Evolutionary conservation across 2,329 filamentous ascomycete species (phyloP).

Genomic region (Colletotrichum gigasporum): DNA sequence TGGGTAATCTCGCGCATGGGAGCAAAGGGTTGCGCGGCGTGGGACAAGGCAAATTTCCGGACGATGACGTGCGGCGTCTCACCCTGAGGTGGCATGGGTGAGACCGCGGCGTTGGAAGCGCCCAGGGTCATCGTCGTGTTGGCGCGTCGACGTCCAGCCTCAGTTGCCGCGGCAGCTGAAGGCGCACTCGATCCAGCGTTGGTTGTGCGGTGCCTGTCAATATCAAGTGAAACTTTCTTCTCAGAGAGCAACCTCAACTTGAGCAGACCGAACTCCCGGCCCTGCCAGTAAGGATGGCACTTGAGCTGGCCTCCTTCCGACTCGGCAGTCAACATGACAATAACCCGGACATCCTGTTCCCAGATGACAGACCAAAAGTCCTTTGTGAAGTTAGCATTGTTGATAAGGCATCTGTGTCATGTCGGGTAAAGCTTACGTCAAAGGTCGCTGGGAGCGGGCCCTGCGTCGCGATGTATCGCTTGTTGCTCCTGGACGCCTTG

Average conservation of each 20-base stretch:
- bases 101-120: conserved; percentile 36
- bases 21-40: conserved; percentile 80
- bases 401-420: not conserved
- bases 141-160: conserved; percentile 39
- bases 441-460: conserved; percentile 93
- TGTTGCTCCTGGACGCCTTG: conserved; percentile 82
- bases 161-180: conserved; percentile 25
- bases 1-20: conserved; percentile 94
- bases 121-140: conserved; percentile 43
- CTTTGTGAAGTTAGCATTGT: conserved; percentile 51
- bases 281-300: conserved; percentile 93
- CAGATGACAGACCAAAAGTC: conserved; percentile 99
- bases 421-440: conserved; percentile 66
- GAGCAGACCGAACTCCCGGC: conserved; percentile 79
- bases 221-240: conserved; percentile 81
- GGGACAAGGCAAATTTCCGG: conserved; percentile 85
- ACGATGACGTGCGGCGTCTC: conserved; percentile 82
- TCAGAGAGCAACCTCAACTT: conserved; percentile 82
- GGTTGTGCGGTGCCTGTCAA: conserved; percentile 57
- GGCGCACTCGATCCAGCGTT: conserved; percentile 30
- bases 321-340: conserved; percentile 97
- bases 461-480: conserved; percentile 95
- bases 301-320: conserved; percentile 93
- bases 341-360: conserved; percentile 94
- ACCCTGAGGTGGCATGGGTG: conserved; percentile 39